Percentiles rank a stretch among this genome's conserved stretches.
Evolutionary conservation across 176 grass and related monocot genomes (phyloP).

Genomic region (Tillandsia leiboldiana): DNA sequence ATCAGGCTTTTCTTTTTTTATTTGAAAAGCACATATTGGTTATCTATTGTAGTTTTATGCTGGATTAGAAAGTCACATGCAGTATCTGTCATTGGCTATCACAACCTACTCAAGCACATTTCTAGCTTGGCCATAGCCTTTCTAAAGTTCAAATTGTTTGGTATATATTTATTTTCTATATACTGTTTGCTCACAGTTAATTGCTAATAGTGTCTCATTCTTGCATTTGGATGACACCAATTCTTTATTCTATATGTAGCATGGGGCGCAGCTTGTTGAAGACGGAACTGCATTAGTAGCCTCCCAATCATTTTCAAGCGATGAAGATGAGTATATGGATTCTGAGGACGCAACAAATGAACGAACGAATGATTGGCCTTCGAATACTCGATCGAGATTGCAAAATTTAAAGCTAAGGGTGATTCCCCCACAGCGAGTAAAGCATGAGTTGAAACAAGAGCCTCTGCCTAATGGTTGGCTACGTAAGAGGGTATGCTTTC

Average conservation of each 20-base stretch:
- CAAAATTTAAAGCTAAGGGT: constrained; percentile 34
- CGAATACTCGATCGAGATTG: constrained; percentile 34
- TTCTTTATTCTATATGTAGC: constrained; percentile 27
- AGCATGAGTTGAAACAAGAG: constrained; percentile 29
- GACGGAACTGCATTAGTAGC: constrained; percentile 53
- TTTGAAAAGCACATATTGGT: too few relatives aligned
- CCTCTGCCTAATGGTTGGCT: constrained; percentile 62
- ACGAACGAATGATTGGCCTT: constrained; percentile 32
- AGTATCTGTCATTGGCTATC: too few relatives aligned
- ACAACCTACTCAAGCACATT: too few relatives aligned
- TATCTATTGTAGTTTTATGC: too few relatives aligned
- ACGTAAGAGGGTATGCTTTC: constrained; percentile 55
- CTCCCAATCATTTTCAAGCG: constrained; percentile 53
- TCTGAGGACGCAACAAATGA: constrained; percentile 71
- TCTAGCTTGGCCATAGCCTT: too few relatives aligned
- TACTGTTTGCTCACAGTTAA: background rate
- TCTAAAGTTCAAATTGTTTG: too few relatives aligned
- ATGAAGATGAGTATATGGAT: constrained; percentile 78
- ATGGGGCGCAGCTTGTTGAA: constrained; percentile 83
- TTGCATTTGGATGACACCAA: background rate
- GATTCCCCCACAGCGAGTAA: constrained; percentile 55
- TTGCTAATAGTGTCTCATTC: background rate
- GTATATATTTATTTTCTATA: background rate
- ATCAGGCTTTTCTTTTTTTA: too few relatives aligned
- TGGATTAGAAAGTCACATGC: too few relatives aligned